Percentiles rank a stretch among this genome's conserved stretches.
These are phyloP conservation scores for Microbotryum silenes-acaulis DNA, from an alignment of 1,284 basidiomycete species.

Conservation along the genomic window DNA sequence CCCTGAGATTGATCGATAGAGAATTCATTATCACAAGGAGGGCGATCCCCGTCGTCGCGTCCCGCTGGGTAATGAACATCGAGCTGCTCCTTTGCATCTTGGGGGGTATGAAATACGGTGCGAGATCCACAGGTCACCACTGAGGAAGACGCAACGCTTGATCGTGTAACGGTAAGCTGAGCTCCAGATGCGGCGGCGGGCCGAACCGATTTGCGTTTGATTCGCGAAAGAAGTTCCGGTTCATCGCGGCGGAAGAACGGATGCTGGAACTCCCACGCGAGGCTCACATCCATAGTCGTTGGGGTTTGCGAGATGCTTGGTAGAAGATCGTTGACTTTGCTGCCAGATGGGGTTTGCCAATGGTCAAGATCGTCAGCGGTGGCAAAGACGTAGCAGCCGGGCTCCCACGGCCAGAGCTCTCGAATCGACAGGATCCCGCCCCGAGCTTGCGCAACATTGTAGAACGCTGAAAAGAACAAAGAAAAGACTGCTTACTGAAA, in stretches of 20 bases:
- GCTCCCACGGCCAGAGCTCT: too few relatives aligned
- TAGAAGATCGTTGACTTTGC: slow-evolving; percentile 42
- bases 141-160: too few relatives aligned
- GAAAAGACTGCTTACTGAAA: slow-evolving; percentile 38
- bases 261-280: slow-evolving; percentile 46
- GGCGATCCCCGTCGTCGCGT: too few relatives aligned
- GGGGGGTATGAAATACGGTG: too few relatives aligned
- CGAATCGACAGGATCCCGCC: too few relatives aligned
- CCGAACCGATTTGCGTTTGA: slow-evolving; percentile 42
- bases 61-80: too few relatives aligned
- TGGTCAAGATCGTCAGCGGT: background rate
- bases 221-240: slow-evolving; percentile 41
- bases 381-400: background rate
- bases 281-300: slow-evolving; percentile 33
- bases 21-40: too few relatives aligned
- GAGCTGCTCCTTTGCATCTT: too few relatives aligned
- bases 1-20: too few relatives aligned
- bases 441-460: too few relatives aligned
- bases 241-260: slow-evolving; percentile 42
- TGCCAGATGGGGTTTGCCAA: background rate
- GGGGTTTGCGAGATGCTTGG: slow-evolving; percentile 31
- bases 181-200: background rate
- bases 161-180: too few relatives aligned
- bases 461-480: slow-evolving; percentile 1
- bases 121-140: too few relatives aligned